These are phyloP conservation scores for Mortierella antarctica DNA, from an alignment of 192 early-diverging fungal species.

Conservation along the genomic window DNA sequence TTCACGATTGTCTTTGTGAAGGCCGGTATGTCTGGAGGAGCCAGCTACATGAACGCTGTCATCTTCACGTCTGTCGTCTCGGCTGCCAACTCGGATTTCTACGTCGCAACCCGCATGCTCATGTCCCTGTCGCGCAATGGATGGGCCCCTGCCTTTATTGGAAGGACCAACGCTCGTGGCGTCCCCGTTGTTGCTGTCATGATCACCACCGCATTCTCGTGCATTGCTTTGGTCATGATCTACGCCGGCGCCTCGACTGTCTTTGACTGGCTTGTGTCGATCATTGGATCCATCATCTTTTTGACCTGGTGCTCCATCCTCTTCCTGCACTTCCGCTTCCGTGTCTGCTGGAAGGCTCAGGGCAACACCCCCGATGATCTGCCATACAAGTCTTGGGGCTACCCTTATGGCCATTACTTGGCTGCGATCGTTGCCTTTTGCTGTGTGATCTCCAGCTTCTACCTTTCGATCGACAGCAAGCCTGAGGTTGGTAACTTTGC, in stretches of 20 bases:
- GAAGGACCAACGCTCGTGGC: constrained; percentile 56
- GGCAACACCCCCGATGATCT: constrained; percentile 67
- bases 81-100: constrained; percentile 81
- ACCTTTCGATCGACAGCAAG: constrained; percentile 59
- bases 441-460: constrained; percentile 65
- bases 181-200: constrained; percentile 68
- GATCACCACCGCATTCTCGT: constrained; percentile 66
- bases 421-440: constrained; percentile 69
- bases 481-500: constrained; percentile 59
- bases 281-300: constrained; percentile 81
- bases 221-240: constrained; percentile 65
- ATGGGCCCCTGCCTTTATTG: constrained; percentile 67
- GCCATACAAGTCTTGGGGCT: constrained; percentile 79
- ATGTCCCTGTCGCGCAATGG: constrained; percentile 68
- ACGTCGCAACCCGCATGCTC: constrained; percentile 72
- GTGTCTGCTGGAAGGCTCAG: constrained; percentile 77
- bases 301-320: constrained; percentile 87
- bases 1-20: constrained; percentile 69
- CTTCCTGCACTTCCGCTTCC: constrained; percentile 85
- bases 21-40: constrained; percentile 64
- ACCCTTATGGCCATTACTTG: constrained; percentile 78
- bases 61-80: constrained; percentile 71
- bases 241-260: constrained; percentile 69
- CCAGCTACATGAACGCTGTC: constrained; percentile 72
- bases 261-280: constrained; percentile 72